Conservation (phyloP, 306 rosid genomes). For the Canavalia ensiformis region DNA sequence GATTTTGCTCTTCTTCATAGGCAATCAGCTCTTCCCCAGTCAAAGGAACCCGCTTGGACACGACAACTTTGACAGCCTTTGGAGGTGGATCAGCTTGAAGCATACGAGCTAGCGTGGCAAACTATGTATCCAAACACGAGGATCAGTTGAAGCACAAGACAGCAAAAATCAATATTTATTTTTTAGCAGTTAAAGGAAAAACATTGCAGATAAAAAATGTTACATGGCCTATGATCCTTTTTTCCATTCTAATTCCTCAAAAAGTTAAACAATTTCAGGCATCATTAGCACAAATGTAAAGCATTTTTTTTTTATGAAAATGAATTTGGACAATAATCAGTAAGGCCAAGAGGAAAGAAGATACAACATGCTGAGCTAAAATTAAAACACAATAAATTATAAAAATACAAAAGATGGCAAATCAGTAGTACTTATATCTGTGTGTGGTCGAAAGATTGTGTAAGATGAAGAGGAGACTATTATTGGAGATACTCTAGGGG, state of each 20-base stretch:
- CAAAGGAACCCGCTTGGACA: constrained; percentile 96
- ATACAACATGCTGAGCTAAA: not conserved
- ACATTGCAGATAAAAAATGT: constrained; percentile 3
- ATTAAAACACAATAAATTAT: not conserved
- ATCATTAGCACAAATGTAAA: constrained; percentile 14
- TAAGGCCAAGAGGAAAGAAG: not conserved
- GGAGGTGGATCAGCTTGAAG: constrained; percentile 99
- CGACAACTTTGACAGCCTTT: constrained; percentile 92
- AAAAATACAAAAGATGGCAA: not conserved
- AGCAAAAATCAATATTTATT: constrained; percentile 3
- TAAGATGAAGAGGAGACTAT: not conserved
- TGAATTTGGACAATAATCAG: not conserved
- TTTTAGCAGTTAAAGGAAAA: not conserved
- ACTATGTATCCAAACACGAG: constrained; percentile 58
- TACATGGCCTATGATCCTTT: constrained; percentile 12
- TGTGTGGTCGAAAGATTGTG: not conserved
- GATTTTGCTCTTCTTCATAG: constrained; percentile 94
- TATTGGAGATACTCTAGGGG: not conserved
- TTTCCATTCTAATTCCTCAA: constrained; percentile 15
- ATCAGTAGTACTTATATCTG: not conserved
- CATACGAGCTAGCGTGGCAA: constrained; percentile 93
- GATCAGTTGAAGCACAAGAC: constrained; percentile 42
- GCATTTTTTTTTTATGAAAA: not conserved
- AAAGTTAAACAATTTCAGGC: not conserved
- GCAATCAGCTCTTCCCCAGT: constrained; percentile 94